These are phyloP conservation scores for Paramecium pentaurelia DNA, from an alignment of 73 alveolate genomes.

Conservation along the genomic window DNA sequence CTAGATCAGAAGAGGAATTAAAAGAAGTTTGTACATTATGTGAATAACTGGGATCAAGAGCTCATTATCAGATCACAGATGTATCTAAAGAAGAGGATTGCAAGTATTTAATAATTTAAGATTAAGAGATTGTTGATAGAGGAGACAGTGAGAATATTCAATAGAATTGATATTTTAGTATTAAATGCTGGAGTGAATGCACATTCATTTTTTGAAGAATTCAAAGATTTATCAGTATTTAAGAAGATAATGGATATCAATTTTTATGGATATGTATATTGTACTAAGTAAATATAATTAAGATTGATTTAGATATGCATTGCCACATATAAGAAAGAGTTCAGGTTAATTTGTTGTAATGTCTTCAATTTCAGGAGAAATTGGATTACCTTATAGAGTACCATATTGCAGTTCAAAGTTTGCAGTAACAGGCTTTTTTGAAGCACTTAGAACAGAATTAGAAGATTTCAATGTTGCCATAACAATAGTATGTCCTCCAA, in stretches of 20 bases:
- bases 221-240: conserved; percentile 64
- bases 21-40: conserved; percentile 46
- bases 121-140: conserved; percentile 7
- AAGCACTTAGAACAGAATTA: conserved; percentile 74
- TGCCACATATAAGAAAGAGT: conserved; percentile 64
- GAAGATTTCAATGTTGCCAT: conserved; percentile 68
- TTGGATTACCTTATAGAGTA: conserved; percentile 78
- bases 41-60: conserved; percentile 47
- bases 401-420: conserved; percentile 82
- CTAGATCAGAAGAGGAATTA: conserved; percentile 61
- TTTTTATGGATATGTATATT: conserved; percentile 78
- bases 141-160: neutral
- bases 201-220: conserved; percentile 68
- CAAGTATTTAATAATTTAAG: conserved; percentile 46
- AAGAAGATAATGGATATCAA: conserved; percentile 71
- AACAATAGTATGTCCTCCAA: conserved; percentile 81
- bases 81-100: conserved; percentile 69
- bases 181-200: conserved; percentile 84
- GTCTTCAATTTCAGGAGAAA: conserved; percentile 81
- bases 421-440: conserved; percentile 86
- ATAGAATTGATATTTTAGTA: conserved; percentile 47
- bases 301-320: conserved; percentile 56
- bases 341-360: conserved; percentile 77
- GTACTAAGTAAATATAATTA: neutral
- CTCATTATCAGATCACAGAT: conserved; percentile 40